These are phyloP conservation scores for Xylariales sp. DNA, from an alignment of 2,329 filamentous ascomycete genomes.

Conservation along the genomic window DNA sequence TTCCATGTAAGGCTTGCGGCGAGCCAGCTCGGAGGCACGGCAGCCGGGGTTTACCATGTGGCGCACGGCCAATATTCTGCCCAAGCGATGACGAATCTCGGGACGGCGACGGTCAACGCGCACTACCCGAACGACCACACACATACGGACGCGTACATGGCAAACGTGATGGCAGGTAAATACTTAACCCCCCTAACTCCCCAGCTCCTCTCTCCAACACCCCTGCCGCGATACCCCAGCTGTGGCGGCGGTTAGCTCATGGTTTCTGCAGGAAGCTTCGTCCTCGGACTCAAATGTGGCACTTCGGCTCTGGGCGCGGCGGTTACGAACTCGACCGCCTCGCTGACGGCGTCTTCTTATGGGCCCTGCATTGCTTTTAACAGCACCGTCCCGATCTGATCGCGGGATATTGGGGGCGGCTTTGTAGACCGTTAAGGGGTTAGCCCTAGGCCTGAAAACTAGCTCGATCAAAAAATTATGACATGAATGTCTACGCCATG, in stretches of 20 bases:
- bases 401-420: too few relatives aligned
- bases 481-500: too few relatives aligned
- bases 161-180: constrained; percentile 65
- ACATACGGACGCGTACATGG: constrained; percentile 68
- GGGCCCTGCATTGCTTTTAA: constrained; percentile 49
- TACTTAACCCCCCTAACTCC: constrained; percentile 44
- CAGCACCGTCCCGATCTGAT: constrained; percentile 45
- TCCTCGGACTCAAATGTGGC: constrained; percentile 64
- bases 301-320: constrained; percentile 55
- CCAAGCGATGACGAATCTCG: constrained; percentile 63
- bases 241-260: background rate
- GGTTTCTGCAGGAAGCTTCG: constrained; percentile 40
- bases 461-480: background rate
- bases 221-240: background rate
- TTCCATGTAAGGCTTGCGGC: constrained; percentile 49
- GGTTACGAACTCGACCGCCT: constrained; percentile 50
- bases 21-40: constrained; percentile 51
- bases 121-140: constrained; percentile 72
- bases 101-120: constrained; percentile 61
- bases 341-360: constrained; percentile 47
- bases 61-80: constrained; percentile 71
- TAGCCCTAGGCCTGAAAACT: background rate
- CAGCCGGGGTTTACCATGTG: constrained; percentile 63
- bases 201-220: background rate
- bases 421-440: background rate